Evolutionary conservation across 2,329 filamentous ascomycete genomes (phyloP).

Genomic region (Magnaporthales sp.): DNA sequence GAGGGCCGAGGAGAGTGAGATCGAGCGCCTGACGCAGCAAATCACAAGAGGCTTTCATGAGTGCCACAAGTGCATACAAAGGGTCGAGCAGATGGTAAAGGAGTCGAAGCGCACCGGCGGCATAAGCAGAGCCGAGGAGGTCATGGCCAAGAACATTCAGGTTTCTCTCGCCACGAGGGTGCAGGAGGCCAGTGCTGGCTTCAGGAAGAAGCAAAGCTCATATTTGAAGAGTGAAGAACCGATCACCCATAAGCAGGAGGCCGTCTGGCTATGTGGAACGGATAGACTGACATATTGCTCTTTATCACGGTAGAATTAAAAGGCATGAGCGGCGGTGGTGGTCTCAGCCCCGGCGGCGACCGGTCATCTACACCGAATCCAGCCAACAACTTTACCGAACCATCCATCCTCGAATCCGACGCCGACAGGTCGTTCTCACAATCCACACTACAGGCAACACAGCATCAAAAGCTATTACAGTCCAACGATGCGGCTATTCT

Average conservation of each 20-base stretch:
- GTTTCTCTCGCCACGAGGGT: slow-evolving; percentile 81
- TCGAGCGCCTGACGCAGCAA: slow-evolving; percentile 81
- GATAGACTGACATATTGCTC: neutral
- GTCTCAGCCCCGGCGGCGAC: slow-evolving; percentile 37
- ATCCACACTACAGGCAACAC: slow-evolving; percentile 73
- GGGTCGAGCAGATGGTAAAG: slow-evolving; percentile 77
- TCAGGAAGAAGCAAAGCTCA: slow-evolving; percentile 94
- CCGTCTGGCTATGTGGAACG: neutral
- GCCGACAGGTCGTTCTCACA: slow-evolving; percentile 89
- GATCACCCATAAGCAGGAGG: neutral
- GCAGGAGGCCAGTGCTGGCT: slow-evolving; percentile 83
- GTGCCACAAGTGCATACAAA: slow-evolving; percentile 82
- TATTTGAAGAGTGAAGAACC: slow-evolving; percentile 77
- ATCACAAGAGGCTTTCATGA: slow-evolving; percentile 85
- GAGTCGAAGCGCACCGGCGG: slow-evolving; percentile 66
- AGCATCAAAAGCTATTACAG: slow-evolving; percentile 55
- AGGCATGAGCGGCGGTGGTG: slow-evolving; percentile 47
- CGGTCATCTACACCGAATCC: slow-evolving; percentile 40
- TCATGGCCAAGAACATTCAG: slow-evolving; percentile 94
- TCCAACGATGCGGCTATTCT: slow-evolving; percentile 78
- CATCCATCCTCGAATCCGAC: slow-evolving; percentile 86
- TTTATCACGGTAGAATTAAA: slow-evolving; percentile 56
- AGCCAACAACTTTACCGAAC: slow-evolving; percentile 59
- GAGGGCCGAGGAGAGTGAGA: slow-evolving; percentile 76
- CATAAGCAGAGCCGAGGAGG: slow-evolving; percentile 77